phyloP scores from a whole-genome alignment of 164 flowering plant species.

The Paratinospora sagittata region DNA sequence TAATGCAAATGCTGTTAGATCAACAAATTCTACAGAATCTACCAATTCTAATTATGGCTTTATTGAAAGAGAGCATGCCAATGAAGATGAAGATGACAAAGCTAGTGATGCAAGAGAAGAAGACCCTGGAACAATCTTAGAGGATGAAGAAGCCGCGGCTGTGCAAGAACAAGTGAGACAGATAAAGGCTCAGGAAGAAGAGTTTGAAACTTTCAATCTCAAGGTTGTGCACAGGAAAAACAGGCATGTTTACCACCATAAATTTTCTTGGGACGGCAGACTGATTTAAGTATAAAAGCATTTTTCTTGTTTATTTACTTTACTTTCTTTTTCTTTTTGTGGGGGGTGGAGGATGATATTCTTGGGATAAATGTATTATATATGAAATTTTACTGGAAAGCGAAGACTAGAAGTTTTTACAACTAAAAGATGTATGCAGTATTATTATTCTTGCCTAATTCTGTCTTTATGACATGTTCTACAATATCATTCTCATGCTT shows the following conservation, averaged over 20 bases:
- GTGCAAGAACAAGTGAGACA: conserved; percentile 97
- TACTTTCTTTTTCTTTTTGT: not conserved
- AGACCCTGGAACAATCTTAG: conserved; percentile 57
- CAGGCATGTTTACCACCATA: conserved; percentile 44
- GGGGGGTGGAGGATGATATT: too few species aligned
- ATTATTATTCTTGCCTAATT: not conserved
- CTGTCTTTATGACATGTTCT: not conserved
- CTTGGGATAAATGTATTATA: not conserved
- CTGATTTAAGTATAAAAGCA: not conserved
- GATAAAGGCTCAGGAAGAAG: conserved; percentile 95
- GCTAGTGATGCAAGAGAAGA: conserved; percentile 49
- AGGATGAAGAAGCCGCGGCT: conserved; percentile 96
- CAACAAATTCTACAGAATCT: conserved; percentile 61
- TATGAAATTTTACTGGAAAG: not conserved
- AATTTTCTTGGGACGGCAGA: not conserved
- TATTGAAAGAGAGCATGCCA: conserved; percentile 39
- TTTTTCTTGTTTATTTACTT: not conserved
- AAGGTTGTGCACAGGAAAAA: conserved; percentile 95
- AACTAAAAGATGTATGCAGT: not conserved
- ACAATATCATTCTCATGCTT: not conserved
- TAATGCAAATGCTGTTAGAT: conserved; percentile 37
- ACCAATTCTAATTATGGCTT: conserved; percentile 55
- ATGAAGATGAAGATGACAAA: conserved; percentile 48
- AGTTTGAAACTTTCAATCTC: conserved; percentile 91
- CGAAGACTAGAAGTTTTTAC: not conserved